Conservation (phyloP, 225 moss, liverwort and hornwort genomes). For the Lunularia cruciata region DNA sequence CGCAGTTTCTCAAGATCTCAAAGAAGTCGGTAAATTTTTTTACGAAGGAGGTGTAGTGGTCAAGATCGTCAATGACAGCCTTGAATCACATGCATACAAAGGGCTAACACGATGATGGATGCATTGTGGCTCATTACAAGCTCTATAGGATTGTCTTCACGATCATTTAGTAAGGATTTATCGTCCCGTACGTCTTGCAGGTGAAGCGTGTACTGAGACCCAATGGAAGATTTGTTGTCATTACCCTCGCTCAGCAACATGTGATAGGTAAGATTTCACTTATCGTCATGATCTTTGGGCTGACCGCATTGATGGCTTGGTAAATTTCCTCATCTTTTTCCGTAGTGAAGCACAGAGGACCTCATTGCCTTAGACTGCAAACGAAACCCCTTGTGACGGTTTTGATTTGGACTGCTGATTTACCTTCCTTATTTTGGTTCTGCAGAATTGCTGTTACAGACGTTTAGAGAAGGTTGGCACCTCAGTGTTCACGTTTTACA, state of each 20-base stretch:
- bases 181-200: constrained; percentile 36
- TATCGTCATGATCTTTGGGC: neutral
- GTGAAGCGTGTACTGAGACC: constrained; percentile 77
- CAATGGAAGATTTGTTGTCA: constrained; percentile 73
- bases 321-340: neutral
- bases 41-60: no score
- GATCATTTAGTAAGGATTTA: neutral
- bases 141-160: no score
- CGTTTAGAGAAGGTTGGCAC: constrained; percentile 85
- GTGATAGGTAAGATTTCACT: constrained; percentile 56
- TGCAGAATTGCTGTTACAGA: constrained; percentile 62
- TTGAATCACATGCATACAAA: no score
- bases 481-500: constrained; percentile 62
- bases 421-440: constrained; percentile 10
- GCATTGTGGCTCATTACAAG: no score
- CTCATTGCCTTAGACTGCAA: no score
- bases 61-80: no score
- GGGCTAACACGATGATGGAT: no score
- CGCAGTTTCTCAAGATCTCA: no score
- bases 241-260: constrained; percentile 68
- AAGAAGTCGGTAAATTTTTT: no score
- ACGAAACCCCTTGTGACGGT: no score
- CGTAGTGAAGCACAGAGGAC: neutral
- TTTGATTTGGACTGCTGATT: no score
- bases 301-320: neutral